phyloP scores from a whole-genome alignment of 495 filamentous ascomycete genomes.

The Neurospora sp. region DNA sequence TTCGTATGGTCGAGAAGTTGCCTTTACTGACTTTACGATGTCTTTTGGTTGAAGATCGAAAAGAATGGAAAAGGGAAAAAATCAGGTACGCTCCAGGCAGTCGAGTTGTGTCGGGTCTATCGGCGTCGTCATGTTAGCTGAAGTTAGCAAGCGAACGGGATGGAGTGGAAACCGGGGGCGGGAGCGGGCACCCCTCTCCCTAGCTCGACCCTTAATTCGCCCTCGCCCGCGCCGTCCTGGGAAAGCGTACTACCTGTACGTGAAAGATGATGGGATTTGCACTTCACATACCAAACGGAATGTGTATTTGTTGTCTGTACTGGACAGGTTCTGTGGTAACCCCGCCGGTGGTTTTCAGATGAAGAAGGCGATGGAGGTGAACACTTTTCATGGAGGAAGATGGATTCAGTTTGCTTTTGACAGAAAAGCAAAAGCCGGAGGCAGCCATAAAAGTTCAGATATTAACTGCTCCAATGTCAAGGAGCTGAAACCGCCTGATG shows the following conservation, averaged over 20 bases:
- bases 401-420: background rate
- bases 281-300: background rate
- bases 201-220: background rate
- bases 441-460: background rate
- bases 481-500: background rate
- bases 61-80: background rate
- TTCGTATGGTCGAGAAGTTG: background rate
- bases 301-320: background rate
- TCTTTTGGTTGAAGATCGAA: background rate
- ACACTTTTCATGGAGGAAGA: background rate
- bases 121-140: background rate
- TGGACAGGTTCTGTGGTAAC: background rate
- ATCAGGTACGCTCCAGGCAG: background rate
- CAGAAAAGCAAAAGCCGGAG: background rate
- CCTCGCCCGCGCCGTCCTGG: background rate
- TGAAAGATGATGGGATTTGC: background rate
- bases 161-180: background rate
- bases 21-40: background rate
- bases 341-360: background rate
- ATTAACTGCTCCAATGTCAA: background rate
- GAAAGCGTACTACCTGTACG: background rate
- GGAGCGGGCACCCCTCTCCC: background rate
- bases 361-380: background rate
- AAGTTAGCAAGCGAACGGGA: background rate
- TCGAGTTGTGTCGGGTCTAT: background rate